Evolutionary conservation across 305 asterid genomes (phyloP).

Genomic region (Plantago lanceolata): DNA sequence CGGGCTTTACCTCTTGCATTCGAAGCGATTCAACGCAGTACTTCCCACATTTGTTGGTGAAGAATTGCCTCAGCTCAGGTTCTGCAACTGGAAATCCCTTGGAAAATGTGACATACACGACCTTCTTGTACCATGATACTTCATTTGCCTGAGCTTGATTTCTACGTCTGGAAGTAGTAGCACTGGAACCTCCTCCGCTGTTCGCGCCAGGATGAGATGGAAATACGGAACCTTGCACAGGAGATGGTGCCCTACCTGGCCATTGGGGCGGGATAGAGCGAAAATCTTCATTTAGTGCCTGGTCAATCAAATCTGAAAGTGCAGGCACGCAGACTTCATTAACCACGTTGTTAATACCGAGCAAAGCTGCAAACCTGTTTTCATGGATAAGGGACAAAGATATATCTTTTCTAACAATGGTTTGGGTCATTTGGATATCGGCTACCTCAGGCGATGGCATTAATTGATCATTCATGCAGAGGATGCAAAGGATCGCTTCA

Average conservation of each 20-base stretch:
- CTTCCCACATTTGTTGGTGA: constrained; percentile 29
- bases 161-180: constrained; percentile 3
- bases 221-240: neutral
- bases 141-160: constrained; percentile 18
- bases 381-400: constrained; percentile 31
- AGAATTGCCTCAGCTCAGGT: constrained; percentile 35
- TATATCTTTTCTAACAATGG: constrained; percentile 27
- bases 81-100: constrained; percentile 47
- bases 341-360: constrained; percentile 25
- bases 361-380: constrained; percentile 15
- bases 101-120: constrained; percentile 54
- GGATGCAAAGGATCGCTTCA: constrained; percentile 53
- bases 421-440: constrained; percentile 39
- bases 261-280: neutral
- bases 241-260: constrained; percentile 9
- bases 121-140: constrained; percentile 23
- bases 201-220: constrained; percentile 18
- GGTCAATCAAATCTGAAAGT: constrained; percentile 32
- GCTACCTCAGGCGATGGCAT: constrained; percentile 16
- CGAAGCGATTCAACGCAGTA: constrained; percentile 42
- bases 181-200: constrained; percentile 11
- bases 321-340: constrained; percentile 28
- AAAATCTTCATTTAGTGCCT: constrained; percentile 5
- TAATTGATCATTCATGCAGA: constrained; percentile 24
- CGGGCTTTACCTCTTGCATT: constrained; percentile 40